These are phyloP conservation scores for Lentinus tigrinus DNA, from an alignment of 768 basidiomycete genomes.

Conservation along the genomic window DNA sequence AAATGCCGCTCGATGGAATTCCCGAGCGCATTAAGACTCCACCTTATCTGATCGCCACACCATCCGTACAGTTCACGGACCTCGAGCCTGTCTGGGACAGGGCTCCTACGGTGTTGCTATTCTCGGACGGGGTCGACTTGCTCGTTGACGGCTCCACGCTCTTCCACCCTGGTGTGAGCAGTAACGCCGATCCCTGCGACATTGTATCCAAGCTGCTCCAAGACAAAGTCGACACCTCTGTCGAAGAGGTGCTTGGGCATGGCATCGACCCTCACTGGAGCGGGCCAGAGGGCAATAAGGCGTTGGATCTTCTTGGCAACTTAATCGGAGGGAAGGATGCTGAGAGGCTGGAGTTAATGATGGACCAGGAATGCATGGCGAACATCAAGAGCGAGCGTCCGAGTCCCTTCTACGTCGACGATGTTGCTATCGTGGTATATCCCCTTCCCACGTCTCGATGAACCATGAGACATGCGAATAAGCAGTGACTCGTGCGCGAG, in stretches of 20 bases:
- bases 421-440: conserved; percentile 2
- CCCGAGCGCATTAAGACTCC: neutral
- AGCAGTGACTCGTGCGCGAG: no score
- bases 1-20: neutral
- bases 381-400: neutral
- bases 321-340: neutral
- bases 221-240: neutral
- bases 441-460: neutral
- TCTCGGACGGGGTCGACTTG: conserved; percentile 10
- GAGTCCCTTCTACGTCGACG: conserved; percentile 1
- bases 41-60: conserved; percentile 3
- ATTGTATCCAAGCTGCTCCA: conserved; percentile 1
- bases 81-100: conserved; percentile 1
- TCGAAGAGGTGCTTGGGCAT: neutral
- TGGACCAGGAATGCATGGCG: neutral
- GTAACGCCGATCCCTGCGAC: conserved; percentile 1
- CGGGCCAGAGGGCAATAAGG: neutral
- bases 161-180: neutral
- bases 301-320: conserved; percentile 1
- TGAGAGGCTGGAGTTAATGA: neutral
- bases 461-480: no score
- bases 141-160: conserved; percentile 5
- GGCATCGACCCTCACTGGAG: neutral
- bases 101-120: neutral
- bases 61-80: conserved; percentile 1